Evolutionary conservation across 306 rosid species (phyloP), one percentile per base, ranked within the genome.

Genomic region (Cicer pinnatifidum): DNA sequence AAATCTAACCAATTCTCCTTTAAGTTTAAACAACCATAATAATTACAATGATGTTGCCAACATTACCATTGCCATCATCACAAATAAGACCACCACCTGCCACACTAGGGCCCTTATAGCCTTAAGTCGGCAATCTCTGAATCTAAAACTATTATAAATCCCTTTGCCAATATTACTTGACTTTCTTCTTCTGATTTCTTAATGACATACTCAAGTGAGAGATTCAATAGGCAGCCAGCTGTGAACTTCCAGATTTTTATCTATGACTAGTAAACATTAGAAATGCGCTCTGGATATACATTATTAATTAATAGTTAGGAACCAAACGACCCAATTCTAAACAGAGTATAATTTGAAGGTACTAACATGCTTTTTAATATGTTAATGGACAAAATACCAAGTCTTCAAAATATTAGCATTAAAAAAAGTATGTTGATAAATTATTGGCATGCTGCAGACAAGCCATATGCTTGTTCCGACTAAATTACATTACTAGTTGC

Each of bases 301-400:
- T 2, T 56, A 19, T 2, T 6, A 65, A 40, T 44, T 11, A 56
- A 43, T 15, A 50, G 39, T 15, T 7, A 67, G 38, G 53, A 66
- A 28, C 19, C 44, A 66, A 51, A 47, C 9, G 35, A 20, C 50
- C 54, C 76, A 71, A 43, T 56, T 41, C 54, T 56, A 44, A 59
- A 73, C 16, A 16, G 62, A 46, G 56, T 52, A 63, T 43, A 11
- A 41, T n/a, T 20, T 61, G 54, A 61, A 51, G 37, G 13, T 19
- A 62, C 28, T 61, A 60, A 39, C 19, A 12, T 11, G 72, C 17
- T 11, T 51, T 11, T 51, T 39, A 40, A 40, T 45, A 58, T 47
- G 71, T 74, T 75, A 37, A 81, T 62, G 53, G 51, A 59, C 48
- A 81, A 15, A 40, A 28, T 35, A 40, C 45, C 13, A 11, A 15